phyloP scores from a whole-genome alignment of 192 early-diverging fungal species.

The Podila epigama region DNA sequence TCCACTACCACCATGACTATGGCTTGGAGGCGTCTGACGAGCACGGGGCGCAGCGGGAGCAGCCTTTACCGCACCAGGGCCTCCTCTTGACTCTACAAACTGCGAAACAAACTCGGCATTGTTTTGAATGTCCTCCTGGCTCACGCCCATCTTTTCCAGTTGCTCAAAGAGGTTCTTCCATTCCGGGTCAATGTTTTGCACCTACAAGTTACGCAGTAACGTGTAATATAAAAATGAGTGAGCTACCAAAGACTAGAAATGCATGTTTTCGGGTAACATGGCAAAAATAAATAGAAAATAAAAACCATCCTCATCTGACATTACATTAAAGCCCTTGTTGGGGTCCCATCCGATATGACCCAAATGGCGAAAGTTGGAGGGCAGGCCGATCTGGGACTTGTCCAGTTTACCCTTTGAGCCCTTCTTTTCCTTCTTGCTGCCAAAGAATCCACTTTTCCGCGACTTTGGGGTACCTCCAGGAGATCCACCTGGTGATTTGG shows the following conservation, averaged over 20 bases:
- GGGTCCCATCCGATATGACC: slow-evolving; percentile 69
- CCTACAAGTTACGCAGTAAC: slow-evolving; percentile 14
- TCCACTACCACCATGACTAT: no score
- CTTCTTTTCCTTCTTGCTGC: slow-evolving; percentile 56
- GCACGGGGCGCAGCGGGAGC: slow-evolving; percentile 33
- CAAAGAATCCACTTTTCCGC: slow-evolving; percentile 51
- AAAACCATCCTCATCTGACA: no score
- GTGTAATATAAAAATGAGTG: neutral
- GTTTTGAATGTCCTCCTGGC: slow-evolving; percentile 69
- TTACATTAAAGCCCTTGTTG: slow-evolving; percentile 63
- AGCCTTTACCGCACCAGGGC: slow-evolving; percentile 20
- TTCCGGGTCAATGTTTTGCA: slow-evolving; percentile 74
- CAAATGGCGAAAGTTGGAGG: slow-evolving; percentile 59
- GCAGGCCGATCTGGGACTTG: slow-evolving; percentile 66
- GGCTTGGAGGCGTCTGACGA: slow-evolving; percentile 18
- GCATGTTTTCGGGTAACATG: no score
- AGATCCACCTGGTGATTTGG: slow-evolving; percentile 27
- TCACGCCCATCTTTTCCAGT: slow-evolving; percentile 71
- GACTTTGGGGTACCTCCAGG: slow-evolving; percentile 45
- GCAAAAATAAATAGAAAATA: no score
- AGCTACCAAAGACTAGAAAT: no score
- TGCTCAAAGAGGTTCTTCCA: slow-evolving; percentile 76
- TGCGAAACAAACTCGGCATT: slow-evolving; percentile 73
- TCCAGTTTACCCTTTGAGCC: slow-evolving; percentile 58
- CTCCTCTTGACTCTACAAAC: slow-evolving; percentile 73